Conservation (phyloP, 257 asterid genomes). For the Eucommia ulmoides region DNA sequence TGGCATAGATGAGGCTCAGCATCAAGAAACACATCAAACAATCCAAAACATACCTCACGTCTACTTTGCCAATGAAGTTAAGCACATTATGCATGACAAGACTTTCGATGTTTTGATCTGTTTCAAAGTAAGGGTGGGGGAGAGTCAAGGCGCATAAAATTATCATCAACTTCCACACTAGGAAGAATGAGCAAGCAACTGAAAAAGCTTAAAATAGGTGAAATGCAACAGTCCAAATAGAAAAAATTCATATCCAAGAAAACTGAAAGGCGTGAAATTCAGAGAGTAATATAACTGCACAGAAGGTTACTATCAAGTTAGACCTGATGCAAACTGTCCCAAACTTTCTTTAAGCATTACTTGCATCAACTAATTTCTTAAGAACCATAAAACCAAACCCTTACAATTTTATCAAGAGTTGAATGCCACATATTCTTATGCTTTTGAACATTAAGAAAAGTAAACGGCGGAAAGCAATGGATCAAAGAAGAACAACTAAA, state of each 20-base stretch:
- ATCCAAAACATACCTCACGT: conserved; percentile 56
- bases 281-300: not conserved
- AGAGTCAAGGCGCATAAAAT: not conserved
- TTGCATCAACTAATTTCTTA: too few species aligned
- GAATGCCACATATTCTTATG: too few species aligned
- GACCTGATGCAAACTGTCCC: too few species aligned
- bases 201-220: not conserved
- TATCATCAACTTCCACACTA: too few species aligned
- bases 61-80: conserved; percentile 67
- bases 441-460: too few species aligned
- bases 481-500: too few species aligned
- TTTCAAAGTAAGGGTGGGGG: conserved; percentile 10
- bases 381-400: too few species aligned
- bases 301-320: not conserved
- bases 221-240: too few species aligned
- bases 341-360: too few species aligned
- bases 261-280: conserved; percentile 2
- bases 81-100: conserved; percentile 60
- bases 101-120: conserved; percentile 58
- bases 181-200: conserved; percentile 3
- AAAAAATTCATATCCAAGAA: too few species aligned
- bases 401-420: too few species aligned
- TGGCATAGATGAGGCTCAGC: conserved; percentile 4
- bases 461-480: too few species aligned
- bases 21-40: conserved; percentile 5